phyloP scores from a whole-genome alignment of 2,329 filamentous ascomycete species.

The Emmonsia crescens region DNA sequence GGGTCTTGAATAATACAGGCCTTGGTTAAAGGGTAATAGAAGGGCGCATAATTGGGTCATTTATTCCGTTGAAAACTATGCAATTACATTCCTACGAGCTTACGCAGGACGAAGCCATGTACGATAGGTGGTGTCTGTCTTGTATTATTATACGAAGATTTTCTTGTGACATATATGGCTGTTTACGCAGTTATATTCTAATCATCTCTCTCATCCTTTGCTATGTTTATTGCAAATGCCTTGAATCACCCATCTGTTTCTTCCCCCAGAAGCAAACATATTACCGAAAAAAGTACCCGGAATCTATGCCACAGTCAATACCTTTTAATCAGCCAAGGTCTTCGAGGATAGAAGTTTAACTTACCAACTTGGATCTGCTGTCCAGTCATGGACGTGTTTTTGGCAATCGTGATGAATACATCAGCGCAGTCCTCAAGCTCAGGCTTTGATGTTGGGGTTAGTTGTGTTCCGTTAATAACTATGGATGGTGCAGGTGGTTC shows the following conservation, averaged over 20 bases:
- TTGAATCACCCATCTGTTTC: neutral
- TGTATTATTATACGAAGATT: neutral
- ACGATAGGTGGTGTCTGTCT: neutral
- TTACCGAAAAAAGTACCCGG: neutral
- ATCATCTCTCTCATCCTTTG: neutral
- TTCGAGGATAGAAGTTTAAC: slow-evolving; percentile 9
- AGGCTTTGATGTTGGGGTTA: slow-evolving; percentile 18
- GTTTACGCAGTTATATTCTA: neutral
- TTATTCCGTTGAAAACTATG: neutral
- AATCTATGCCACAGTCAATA: slow-evolving; percentile 2
- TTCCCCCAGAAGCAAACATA: neutral
- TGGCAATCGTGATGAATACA: slow-evolving; percentile 30
- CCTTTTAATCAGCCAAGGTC: neutral
- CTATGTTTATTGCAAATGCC: neutral
- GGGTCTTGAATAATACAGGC: slow-evolving; percentile 14
- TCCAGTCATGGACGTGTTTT: slow-evolving; percentile 38
- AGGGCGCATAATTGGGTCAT: neutral
- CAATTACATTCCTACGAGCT: neutral
- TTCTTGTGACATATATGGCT: neutral
- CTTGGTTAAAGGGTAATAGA: neutral
- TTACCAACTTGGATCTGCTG: slow-evolving; percentile 35
- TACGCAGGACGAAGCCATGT: neutral
- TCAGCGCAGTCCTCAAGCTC: slow-evolving; percentile 34
- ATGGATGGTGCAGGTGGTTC: neutral
- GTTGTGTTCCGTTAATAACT: neutral